Evolutionary conservation across 2,329 filamentous ascomycete genomes (phyloP), one percentile per base, ranked within the genome.

Genomic region (Aspergillus piperis): DNA sequence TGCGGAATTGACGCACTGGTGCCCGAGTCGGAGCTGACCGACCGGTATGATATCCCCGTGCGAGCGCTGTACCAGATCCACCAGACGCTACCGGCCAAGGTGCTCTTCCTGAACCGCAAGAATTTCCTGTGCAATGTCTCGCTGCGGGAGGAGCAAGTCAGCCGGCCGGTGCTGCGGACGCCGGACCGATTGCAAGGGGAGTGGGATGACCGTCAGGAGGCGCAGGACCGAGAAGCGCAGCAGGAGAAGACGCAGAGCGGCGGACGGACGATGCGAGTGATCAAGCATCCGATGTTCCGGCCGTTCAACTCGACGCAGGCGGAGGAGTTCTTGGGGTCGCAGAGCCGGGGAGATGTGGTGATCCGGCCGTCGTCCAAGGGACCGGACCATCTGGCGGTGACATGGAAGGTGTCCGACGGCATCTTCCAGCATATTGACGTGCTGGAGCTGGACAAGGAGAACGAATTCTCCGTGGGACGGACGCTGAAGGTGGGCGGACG

Each of bases 361-460:
- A 97, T 99, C 71, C 89, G 95, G 48, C 94, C 95, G 3, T 97
- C 92, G 0, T 96, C 92, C 27, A 96, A 96, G 76, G 95, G 95
- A 48, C 90, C 92, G 60, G 95, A 99, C 75, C 95, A 99, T 80
- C 83, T 99, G 58, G 92, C 94, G 7, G 88, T 99, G 50, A 99
- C 95, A 0, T 99, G 95, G 95, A 99, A 99, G 81, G 93, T 99
- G 13, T 90, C 92, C 1, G 92, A 98, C 74, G 90, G 90, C 61
- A 88, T 98, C n/a, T 99, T 93, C 75, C 93, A 99, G 78, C 95
- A 99, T 76, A 91, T 99, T 65, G 95, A 99, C 76, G 94, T 99
- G 36, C 84, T 99, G 41, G 95, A 99, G 78, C 83, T 99, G 71
- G 91, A 96, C 76, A 99, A 99, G 78, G 92, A 96, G 64, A 98